Conservation (phyloP, 495 filamentous ascomycete species). For the Aspergillus bertholletiae region DNA sequence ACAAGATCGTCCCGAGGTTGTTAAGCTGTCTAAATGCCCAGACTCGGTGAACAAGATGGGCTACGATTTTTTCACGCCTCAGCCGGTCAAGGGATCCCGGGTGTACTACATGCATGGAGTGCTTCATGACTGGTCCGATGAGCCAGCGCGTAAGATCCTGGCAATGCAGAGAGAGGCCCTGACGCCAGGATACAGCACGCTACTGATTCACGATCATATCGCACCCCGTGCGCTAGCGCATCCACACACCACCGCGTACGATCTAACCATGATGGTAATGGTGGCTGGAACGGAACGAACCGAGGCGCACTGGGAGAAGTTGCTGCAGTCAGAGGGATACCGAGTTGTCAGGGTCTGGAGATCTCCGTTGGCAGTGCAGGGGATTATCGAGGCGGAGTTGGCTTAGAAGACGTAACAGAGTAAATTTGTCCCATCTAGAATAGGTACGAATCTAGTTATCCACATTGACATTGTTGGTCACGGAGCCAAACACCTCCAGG, state of each 20-base stretch:
- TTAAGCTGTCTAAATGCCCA: constrained; percentile 22
- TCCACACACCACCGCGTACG: constrained; percentile 30
- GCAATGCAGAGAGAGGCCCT: constrained; percentile 37
- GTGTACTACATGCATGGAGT: constrained; percentile 32
- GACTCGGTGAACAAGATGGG: constrained; percentile 22
- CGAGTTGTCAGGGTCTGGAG: too few relatives aligned
- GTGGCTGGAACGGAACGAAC: constrained; percentile 29
- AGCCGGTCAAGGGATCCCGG: constrained; percentile 37
- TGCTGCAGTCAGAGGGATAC: too few relatives aligned
- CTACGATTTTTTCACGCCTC: constrained; percentile 46
- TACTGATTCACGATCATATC: constrained; percentile 37
- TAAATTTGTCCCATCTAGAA: too few relatives aligned
- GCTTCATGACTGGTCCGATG: constrained; percentile 48
- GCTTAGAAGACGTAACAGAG: too few relatives aligned
- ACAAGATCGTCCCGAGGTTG: constrained; percentile 37
- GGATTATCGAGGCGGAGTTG: too few relatives aligned
- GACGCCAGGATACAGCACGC: constrained; percentile 33
- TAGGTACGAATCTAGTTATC: too few relatives aligned
- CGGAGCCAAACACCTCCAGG: too few relatives aligned
- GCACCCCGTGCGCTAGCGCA: constrained; percentile 32
- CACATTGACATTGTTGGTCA: too few relatives aligned
- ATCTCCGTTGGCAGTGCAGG: too few relatives aligned
- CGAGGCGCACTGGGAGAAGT: constrained; percentile 9
- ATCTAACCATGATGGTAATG: constrained; percentile 39
- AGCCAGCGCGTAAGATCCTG: constrained; percentile 35